Base-by-base conservation (phyloP, 495 filamentous ascomycete species). In the Halenospora varia region DNA sequence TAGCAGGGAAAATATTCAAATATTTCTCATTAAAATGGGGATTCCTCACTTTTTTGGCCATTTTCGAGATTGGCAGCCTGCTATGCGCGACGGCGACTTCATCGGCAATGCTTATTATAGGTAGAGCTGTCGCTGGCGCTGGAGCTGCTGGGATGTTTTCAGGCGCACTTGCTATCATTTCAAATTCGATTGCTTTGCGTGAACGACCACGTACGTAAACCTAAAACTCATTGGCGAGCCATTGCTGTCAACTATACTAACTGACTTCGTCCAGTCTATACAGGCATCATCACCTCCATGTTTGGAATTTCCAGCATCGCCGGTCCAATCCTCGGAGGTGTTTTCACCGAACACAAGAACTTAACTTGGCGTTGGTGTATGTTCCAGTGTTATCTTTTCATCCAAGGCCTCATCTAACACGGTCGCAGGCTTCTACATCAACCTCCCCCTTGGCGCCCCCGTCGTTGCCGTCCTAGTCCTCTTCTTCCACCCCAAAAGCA, bases 331-430 rank as follows among this genome's bases (percentile, higher is more conserved):
- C 61, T 86, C 19, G 82, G 83, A 48, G 86, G 85, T 22, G 75
- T 77, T 1, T 82, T 89, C 52, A 88, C 86, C 1, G 76, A 85
- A 17, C 42, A 46, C 8, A 17, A 4, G 46, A 72, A 81, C 29
- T 70, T 79, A 17, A 73, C 71, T 9, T 83, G 80, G 81, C 68
- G 81, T 40, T 84, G 80, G 80, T 83, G 80, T 77, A 84, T 56
- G 82, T 88, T 54, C 42, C n/a, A 9, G 35, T 40, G 55, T 82
- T 18, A 39, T 83, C 17, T 35, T 73, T 22, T 68, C 81, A 53
- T 57, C 79, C 51, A 57, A 69, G 3, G 73, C 83, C 45, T 9
- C 9, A 48, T 48, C n/a, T 10, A n/a, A n/a, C n/a, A n/a, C n/a
- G n/a, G n/a, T n/a, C 49, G n/a, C 29, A 35, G 29, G 29, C 29